Conservation (phyloP, 495 filamentous ascomycete genomes). For the Penicillium bovifimosum region DNA sequence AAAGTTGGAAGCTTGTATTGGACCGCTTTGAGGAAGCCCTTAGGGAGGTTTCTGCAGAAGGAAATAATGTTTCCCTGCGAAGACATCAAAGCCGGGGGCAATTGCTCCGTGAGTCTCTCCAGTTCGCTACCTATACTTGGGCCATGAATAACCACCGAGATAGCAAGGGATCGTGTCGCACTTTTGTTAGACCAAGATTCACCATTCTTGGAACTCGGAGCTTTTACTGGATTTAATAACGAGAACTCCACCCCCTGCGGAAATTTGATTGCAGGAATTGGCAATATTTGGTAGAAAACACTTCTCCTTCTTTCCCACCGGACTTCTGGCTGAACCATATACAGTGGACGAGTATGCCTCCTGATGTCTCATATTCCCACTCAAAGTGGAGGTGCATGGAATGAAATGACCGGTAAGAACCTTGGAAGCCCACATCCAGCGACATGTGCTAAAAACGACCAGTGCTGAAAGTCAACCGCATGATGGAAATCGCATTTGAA, state of each 20-base stretch:
- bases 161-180: conserved; percentile 16
- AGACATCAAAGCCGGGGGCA: conserved; percentile 21
- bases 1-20: conserved; percentile 15
- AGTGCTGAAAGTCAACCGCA: conserved; percentile 29
- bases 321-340: too few relatives aligned
- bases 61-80: conserved; percentile 15
- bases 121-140: too few relatives aligned
- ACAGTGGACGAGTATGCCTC: conserved; percentile 10
- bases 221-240: conserved; percentile 21
- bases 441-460: background rate
- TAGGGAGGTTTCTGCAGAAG: conserved; percentile 14
- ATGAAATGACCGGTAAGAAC: conserved; percentile 15
- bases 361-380: conserved; percentile 27
- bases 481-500: conserved; percentile 27
- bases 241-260: conserved; percentile 18
- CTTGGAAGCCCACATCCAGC: too few relatives aligned
- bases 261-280: conserved; percentile 25
- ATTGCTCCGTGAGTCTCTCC: conserved; percentile 12
- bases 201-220: conserved; percentile 20
- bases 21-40: conserved; percentile 17
- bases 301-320: too few relatives aligned
- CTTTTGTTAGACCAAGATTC: conserved; percentile 21
- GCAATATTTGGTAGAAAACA: conserved; percentile 10
- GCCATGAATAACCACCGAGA: too few relatives aligned
- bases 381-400: conserved; percentile 26